These are phyloP conservation scores for Psilocybe tampanensis DNA, from an alignment of 768 basidiomycete genomes.

Conservation along the genomic window DNA sequence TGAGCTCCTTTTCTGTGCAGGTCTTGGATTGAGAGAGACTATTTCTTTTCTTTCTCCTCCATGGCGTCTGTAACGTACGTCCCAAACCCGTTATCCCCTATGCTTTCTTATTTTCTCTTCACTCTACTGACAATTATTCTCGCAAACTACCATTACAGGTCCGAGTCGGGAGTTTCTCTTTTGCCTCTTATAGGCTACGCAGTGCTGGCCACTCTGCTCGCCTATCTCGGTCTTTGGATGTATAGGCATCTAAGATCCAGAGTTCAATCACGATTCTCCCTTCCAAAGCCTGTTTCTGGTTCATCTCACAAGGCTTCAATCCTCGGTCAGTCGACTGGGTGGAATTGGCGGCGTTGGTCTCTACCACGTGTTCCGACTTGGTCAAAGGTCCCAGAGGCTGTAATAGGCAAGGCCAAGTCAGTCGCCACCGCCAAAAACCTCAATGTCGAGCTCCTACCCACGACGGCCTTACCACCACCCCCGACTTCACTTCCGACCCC, in stretches of 20 bases:
- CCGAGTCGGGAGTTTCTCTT: constrained; percentile 10
- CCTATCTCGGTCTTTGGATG: constrained; percentile 17
- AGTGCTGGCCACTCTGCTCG: constrained; percentile 14
- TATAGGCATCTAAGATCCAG: constrained; percentile 6
- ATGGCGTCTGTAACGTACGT: constrained; percentile 22
- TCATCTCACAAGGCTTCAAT: not conserved
- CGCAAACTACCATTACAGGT: not conserved
- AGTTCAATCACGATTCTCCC: constrained; percentile 1
- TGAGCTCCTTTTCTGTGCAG: constrained; percentile 11
- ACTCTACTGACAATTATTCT: constrained; percentile 4
- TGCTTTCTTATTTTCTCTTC: constrained; percentile 2
- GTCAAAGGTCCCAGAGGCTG: constrained; percentile 10
- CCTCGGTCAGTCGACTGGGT: constrained; percentile 9
- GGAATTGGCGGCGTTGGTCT: constrained; percentile 16
- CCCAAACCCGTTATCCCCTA: constrained; percentile 1
- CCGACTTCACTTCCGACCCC: constrained; percentile 17
- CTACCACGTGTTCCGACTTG: constrained; percentile 14
- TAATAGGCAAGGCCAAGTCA: constrained; percentile 10
- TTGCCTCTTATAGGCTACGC: constrained; percentile 20
- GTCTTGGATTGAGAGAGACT: constrained; percentile 4
- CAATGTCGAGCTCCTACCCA: constrained; percentile 22
- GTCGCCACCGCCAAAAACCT: constrained; percentile 14
- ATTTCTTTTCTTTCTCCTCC: constrained; percentile 6
- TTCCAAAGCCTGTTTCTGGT: constrained; percentile 9
- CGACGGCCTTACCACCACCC: constrained; percentile 21